A percentile compares a stretch with the other conserved stretches of the same genome.
phyloP scores from a whole-genome alignment of 2,329 filamentous ascomycete species.

The Talaromyces atroroseus region DNA sequence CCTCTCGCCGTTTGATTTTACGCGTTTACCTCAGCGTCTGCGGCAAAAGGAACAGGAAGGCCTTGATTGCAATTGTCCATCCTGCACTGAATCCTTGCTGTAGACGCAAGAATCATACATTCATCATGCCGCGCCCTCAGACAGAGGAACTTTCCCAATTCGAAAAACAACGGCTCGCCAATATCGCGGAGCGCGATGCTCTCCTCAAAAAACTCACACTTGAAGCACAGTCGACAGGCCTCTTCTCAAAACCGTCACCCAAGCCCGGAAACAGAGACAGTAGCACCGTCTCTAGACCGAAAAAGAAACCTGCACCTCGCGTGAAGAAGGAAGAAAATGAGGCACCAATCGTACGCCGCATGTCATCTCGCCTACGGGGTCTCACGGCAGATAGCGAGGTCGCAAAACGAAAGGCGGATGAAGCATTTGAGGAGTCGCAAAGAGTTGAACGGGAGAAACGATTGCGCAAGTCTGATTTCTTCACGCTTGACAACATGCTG shows the following conservation, averaged over 20 bases:
- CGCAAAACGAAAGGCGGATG: constrained; percentile 63
- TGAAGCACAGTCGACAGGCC: constrained; percentile 62
- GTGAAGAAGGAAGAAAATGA: constrained; percentile 47
- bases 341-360: constrained; percentile 50
- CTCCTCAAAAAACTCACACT: constrained; percentile 70
- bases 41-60: neutral
- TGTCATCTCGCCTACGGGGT: constrained; percentile 57
- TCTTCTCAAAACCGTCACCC: constrained; percentile 51
- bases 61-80: neutral
- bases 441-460: constrained; percentile 58
- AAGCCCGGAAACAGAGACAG: neutral
- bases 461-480: constrained; percentile 59
- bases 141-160: constrained; percentile 68
- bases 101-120: neutral
- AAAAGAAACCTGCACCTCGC: constrained; percentile 22
- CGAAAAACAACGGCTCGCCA: constrained; percentile 76
- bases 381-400: constrained; percentile 62
- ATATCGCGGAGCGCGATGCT: constrained; percentile 80
- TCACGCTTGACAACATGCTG: constrained; percentile 70
- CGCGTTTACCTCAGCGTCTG: constrained; percentile 11
- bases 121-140: constrained; percentile 18
- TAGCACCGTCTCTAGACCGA: constrained; percentile 19
- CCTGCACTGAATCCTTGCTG: neutral
- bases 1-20: constrained; percentile 11
- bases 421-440: constrained; percentile 53